phyloP scores from a whole-genome alignment of 2,329 filamentous ascomycete genomes.

The Pseudocercospora ulei region DNA sequence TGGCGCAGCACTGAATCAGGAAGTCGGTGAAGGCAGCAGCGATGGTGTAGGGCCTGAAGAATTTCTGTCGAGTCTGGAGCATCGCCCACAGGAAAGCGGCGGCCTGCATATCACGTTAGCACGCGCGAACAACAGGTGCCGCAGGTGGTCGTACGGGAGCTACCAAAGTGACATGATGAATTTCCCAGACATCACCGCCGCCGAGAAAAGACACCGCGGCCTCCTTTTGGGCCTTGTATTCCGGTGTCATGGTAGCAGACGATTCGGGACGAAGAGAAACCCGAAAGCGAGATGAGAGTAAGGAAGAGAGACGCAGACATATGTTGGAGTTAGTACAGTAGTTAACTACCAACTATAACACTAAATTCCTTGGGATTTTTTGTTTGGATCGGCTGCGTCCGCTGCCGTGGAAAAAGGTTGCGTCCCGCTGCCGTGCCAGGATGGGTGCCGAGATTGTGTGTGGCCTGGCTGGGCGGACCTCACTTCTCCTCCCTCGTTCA shows the following conservation, averaged over 20 bases:
- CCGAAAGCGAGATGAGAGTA: conserved; percentile 10
- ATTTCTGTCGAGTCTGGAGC: conserved; percentile 70
- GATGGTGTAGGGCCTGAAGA: conserved; percentile 67
- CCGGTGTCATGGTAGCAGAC: conserved; percentile 33
- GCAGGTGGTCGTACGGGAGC: conserved; percentile 57
- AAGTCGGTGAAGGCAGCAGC: conserved; percentile 69
- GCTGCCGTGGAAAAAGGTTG: conserved; percentile 7
- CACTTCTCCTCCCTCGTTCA: conserved; percentile 3
- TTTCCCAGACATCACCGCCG: conserved; percentile 72
- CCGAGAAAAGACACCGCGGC: conserved; percentile 87
- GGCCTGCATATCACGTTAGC: conserved; percentile 46
- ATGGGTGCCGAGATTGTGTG: conserved; percentile 5
- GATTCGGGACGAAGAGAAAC: conserved; percentile 1
- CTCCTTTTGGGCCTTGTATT: conserved; percentile 87
- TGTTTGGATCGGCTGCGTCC: conserved; percentile 3
- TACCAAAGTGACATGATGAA: conserved; percentile 75
- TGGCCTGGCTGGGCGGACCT: too few species aligned
- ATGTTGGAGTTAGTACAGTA: too few species aligned
- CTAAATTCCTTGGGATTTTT: neutral
- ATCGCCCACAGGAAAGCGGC: conserved; percentile 80
- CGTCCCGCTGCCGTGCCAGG: conserved; percentile 4
- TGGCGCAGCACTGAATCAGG: conserved; percentile 70
- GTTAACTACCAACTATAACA: too few species aligned
- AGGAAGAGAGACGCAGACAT: conserved; percentile 11
- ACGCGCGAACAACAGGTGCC: conserved; percentile 26